These are phyloP conservation scores for Rauvolfia tetraphylla DNA, from an alignment of 257 asterid species.

Conservation along the genomic window DNA sequence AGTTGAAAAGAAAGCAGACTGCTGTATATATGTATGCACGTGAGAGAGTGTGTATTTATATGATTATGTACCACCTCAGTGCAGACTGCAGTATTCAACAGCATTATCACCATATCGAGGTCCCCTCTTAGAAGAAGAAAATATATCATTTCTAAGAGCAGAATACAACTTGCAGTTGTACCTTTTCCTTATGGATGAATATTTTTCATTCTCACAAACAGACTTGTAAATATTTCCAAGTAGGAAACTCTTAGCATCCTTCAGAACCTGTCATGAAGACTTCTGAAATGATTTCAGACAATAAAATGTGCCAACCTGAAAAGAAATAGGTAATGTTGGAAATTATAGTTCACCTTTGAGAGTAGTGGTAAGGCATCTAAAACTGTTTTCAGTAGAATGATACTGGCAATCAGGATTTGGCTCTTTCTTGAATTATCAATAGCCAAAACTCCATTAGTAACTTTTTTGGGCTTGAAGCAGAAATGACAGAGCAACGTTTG, in stretches of 20 bases:
- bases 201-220: conserved; percentile 82
- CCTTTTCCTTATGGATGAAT: conserved; percentile 74
- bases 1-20: neutral
- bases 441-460: conserved; percentile 65
- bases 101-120: neutral
- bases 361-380: conserved; percentile 91
- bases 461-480: conserved; percentile 94
- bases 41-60: neutral
- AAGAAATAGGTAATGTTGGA: neutral
- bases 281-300: conserved; percentile 17
- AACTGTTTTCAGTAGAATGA: conserved; percentile 89
- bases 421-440: conserved; percentile 68
- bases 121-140: neutral
- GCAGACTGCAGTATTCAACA: neutral
- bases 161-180: conserved; percentile 24
- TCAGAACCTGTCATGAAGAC: conserved; percentile 60
- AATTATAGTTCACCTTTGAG: conserved; percentile 58
- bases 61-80: neutral
- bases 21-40: neutral
- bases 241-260: conserved; percentile 87
- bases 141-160: conserved; percentile 18
- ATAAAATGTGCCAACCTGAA: neutral
- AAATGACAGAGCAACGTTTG: conserved; percentile 40
- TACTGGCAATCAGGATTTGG: conserved; percentile 83
- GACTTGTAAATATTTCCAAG: conserved; percentile 80